Evolutionary conservation across 2,329 filamentous ascomycete genomes (phyloP).

Genomic region (Magnaporthales sp.): DNA sequence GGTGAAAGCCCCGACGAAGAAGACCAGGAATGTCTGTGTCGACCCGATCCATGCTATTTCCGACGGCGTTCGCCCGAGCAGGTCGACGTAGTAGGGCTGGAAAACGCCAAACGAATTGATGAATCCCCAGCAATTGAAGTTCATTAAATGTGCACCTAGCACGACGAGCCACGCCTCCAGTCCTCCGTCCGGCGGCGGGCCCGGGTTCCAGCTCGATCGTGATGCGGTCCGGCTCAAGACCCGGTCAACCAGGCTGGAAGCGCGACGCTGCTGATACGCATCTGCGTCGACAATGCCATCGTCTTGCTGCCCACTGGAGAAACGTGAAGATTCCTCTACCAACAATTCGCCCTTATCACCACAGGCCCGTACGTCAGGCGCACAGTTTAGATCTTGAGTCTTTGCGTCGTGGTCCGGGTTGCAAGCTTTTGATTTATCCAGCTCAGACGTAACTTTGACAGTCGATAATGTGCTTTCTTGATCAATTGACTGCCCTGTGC

Average conservation of each 20-base stretch:
- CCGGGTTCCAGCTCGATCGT: conserved; percentile 29
- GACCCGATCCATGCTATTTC: conserved; percentile 47
- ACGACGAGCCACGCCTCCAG: conserved; percentile 36
- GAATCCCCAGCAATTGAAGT: conserved; percentile 36
- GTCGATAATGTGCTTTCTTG: neutral
- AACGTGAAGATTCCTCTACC: neutral
- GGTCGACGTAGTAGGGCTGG: conserved; percentile 40
- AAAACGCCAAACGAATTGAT: conserved; percentile 49
- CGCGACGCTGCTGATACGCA: neutral
- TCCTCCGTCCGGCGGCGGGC: conserved; percentile 43
- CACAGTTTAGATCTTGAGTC: neutral
- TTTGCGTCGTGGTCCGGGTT: neutral
- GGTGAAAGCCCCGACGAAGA: conserved; percentile 44
- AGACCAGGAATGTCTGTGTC: conserved; percentile 43
- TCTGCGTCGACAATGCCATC: neutral
- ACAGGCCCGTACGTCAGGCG: neutral
- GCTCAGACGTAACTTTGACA: neutral
- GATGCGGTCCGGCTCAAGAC: conserved; percentile 30
- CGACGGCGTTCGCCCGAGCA: conserved; percentile 29
- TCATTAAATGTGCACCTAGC: conserved; percentile 32
- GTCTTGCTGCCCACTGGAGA: neutral
- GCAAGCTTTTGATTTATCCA: neutral
- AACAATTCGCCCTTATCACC: neutral
- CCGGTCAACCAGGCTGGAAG: conserved; percentile 20
- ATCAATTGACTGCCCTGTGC: neutral